Conservation (phyloP, 129 eudicot genomes). For the Ambrosia trifida region DNA sequence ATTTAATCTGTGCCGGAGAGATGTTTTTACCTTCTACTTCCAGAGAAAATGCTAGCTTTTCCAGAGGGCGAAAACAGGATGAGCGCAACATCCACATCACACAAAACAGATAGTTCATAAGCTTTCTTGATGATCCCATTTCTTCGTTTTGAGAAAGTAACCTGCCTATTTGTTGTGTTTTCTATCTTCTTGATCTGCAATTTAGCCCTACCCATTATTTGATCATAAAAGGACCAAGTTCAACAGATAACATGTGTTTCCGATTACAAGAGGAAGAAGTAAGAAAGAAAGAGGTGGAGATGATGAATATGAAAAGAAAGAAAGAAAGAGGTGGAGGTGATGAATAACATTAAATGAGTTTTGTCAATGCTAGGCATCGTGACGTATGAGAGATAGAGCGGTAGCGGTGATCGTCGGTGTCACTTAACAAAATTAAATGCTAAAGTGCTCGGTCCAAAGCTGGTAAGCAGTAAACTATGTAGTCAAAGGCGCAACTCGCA, state of each 20-base stretch:
- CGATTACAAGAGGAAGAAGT: slow-evolving; percentile 15
- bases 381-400: slow-evolving; percentile 36
- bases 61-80: slow-evolving; percentile 93
- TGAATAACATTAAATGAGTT: slow-evolving; percentile 28
- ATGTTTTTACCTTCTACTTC: slow-evolving; percentile 49
- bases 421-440: slow-evolving; percentile 33
- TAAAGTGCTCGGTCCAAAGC: slow-evolving; percentile 24
- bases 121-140: slow-evolving; percentile 91
- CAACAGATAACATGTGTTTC: not conserved
- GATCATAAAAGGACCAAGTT: slow-evolving; percentile 16
- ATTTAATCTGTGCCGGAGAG: not conserved
- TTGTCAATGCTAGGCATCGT: slow-evolving; percentile 44
- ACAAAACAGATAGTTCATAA: slow-evolving; percentile 80
- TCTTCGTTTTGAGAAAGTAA: slow-evolving; percentile 89
- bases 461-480: not conserved
- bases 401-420: slow-evolving; percentile 43
- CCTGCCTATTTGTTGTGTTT: slow-evolving; percentile 84
- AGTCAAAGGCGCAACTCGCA: not conserved
- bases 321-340: no score
- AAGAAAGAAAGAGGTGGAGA: slow-evolving; percentile 30
- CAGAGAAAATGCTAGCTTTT: slow-evolving; percentile 68
- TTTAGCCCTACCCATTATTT: slow-evolving; percentile 77
- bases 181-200: slow-evolving; percentile 86
- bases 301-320: slow-evolving; percentile 23
- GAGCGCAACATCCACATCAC: slow-evolving; percentile 93